A percentile compares a stretch with the other conserved stretches of the same genome.
These are phyloP conservation scores for Penicillium angulare DNA, from an alignment of 495 filamentous ascomycete species.

Conservation along the genomic window DNA sequence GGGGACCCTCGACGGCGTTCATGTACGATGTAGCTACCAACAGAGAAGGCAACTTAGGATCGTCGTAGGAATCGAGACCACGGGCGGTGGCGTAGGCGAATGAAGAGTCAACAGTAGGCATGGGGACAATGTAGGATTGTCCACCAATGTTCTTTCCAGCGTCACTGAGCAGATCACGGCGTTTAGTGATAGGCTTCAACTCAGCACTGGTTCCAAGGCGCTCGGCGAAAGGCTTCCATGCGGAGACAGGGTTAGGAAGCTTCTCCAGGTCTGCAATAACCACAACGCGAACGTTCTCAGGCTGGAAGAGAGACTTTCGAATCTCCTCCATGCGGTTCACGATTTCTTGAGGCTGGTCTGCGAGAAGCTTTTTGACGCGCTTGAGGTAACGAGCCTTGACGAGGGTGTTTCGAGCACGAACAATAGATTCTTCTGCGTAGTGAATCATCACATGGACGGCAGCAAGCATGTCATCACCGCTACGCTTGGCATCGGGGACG, in stretches of 20 bases:
- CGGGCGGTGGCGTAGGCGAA: conserved; percentile 73
- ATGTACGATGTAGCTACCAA: conserved; percentile 88
- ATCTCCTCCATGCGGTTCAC: conserved; percentile 74
- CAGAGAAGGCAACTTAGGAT: conserved; percentile 77
- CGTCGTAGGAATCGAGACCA: conserved; percentile 70
- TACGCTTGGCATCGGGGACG: conserved; percentile 89
- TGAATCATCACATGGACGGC: conserved; percentile 83
- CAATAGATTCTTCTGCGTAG: conserved; percentile 66
- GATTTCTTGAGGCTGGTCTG: conserved; percentile 67
- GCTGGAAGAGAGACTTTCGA: conserved; percentile 67
- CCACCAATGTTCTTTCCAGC: conserved; percentile 71
- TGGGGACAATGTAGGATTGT: conserved; percentile 76
- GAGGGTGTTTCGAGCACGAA: conserved; percentile 75
- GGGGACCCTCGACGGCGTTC: conserved; percentile 87
- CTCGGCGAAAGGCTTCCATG: conserved; percentile 69
- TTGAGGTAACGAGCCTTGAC: conserved; percentile 88
- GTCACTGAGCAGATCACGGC: conserved; percentile 62
- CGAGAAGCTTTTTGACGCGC: conserved; percentile 72
- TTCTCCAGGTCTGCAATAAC: conserved; percentile 80
- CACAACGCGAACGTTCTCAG: conserved; percentile 79
- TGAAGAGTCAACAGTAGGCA: conserved; percentile 91
- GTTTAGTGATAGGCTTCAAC: conserved; percentile 58
- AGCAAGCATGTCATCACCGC: conserved; percentile 64
- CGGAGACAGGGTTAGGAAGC: conserved; percentile 72
- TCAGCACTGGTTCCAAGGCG: conserved; percentile 44